Percentiles rank a stretch among this genome's conserved stretches.
These are phyloP conservation scores for Dovyalis caffra DNA, from an alignment of 345 rosid genomes.

Conservation along the genomic window DNA sequence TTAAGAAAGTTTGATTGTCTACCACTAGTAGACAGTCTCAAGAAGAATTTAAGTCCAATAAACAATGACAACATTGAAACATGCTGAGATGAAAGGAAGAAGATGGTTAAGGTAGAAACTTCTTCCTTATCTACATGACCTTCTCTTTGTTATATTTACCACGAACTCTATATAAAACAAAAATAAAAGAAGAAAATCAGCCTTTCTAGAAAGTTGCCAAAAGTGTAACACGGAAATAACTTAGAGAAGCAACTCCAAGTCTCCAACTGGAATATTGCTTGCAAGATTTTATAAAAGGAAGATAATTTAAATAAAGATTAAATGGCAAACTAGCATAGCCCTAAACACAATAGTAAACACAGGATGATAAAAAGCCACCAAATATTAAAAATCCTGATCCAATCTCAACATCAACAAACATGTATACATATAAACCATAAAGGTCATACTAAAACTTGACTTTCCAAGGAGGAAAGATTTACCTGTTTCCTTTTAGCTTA, in stretches of 20 bases:
- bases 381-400: neutral
- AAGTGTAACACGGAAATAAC: neutral
- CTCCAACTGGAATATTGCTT: neutral
- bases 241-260: neutral
- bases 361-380: neutral
- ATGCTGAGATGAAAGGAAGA: neutral
- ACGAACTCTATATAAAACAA: neutral
- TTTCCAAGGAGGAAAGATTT: slow-evolving; percentile 7
- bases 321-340: neutral
- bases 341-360: neutral
- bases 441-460: neutral
- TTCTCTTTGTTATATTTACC: neutral
- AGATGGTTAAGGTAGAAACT: neutral
- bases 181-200: neutral
- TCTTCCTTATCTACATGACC: neutral
- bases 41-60: neutral
- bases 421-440: neutral
- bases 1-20: neutral
- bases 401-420: neutral
- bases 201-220: neutral
- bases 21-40: neutral
- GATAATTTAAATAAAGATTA: neutral
- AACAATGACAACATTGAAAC: neutral
- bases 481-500: slow-evolving; percentile 91
- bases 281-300: neutral